These are phyloP conservation scores for Breviolum minutum DNA, from an alignment of 73 alveolate genomes.

Conservation along the genomic window DNA sequence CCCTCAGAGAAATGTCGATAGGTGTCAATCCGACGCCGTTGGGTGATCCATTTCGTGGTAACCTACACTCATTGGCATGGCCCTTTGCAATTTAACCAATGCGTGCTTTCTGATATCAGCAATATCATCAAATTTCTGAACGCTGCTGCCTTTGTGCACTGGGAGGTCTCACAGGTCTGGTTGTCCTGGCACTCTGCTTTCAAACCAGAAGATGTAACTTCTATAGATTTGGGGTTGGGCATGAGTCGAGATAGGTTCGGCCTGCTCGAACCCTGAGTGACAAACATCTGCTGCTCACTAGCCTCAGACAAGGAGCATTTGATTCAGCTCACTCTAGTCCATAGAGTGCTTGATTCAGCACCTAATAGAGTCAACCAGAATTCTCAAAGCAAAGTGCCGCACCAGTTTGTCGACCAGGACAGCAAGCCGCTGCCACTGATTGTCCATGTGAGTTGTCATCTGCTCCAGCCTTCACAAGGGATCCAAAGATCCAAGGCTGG, in stretches of 20 bases:
- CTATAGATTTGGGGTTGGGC: neutral
- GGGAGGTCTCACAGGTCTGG: conserved; percentile 10
- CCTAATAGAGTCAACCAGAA: neutral
- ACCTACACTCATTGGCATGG: neutral
- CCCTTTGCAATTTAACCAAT: neutral
- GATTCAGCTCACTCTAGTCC: neutral
- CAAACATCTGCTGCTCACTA: conserved; percentile 39
- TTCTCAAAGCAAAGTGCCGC: neutral
- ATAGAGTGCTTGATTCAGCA: neutral
- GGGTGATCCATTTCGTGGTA: conserved; percentile 14
- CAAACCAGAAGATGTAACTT: neutral
- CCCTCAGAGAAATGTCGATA: neutral
- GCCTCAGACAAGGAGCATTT: neutral
- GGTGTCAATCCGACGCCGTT: conserved; percentile 20
- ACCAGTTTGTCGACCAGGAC: conserved; percentile 52
- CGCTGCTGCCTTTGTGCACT: conserved; percentile 31
- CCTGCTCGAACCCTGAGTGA: conserved; percentile 8
- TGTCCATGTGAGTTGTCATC: conserved; percentile 30
- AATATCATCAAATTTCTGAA: neutral
- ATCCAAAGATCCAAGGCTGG: neutral
- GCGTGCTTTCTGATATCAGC: neutral
- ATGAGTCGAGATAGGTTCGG: neutral
- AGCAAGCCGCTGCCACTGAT: conserved; percentile 65
- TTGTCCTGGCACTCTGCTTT: neutral
- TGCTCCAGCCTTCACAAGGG: neutral